Evolutionary conservation across 805 yeast genomes (phyloP).

Genomic region (Wickerhamiella nectarea): DNA sequence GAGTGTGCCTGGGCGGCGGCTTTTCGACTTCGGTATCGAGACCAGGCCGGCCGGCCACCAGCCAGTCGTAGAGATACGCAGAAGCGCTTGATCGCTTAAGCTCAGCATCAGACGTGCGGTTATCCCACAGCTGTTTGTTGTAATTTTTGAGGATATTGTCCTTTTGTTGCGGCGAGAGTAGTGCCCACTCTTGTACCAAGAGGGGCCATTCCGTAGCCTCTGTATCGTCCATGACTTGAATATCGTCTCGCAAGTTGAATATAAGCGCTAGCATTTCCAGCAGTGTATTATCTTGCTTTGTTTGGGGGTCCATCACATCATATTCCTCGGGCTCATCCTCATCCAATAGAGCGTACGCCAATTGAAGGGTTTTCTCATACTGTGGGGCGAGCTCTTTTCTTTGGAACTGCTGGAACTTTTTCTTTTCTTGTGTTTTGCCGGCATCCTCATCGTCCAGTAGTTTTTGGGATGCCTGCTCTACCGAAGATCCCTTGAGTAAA

Average conservation of each 20-base stretch:
- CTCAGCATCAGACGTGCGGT: background rate
- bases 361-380: background rate
- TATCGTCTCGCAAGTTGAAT: background rate
- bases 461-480: conserved; percentile 5
- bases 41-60: background rate
- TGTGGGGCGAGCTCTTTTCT: background rate
- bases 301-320: background rate
- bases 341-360: conserved; percentile 4
- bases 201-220: background rate
- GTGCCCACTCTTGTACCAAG: background rate
- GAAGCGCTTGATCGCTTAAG: background rate
- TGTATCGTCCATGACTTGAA: background rate
- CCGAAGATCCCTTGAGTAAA: background rate
- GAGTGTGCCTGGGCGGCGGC: background rate
- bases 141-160: background rate
- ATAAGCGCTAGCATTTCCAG: background rate
- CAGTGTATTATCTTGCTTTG: background rate
- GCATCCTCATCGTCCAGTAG: conserved; percentile 1
- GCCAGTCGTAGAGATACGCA: background rate
- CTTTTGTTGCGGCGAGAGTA: background rate
- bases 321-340: conserved; percentile 8
- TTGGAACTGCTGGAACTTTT: background rate
- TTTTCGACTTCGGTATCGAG: background rate
- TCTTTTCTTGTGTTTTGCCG: background rate
- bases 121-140: background rate